These are phyloP conservation scores for Leccinum uliginosum DNA, from an alignment of 768 basidiomycete genomes.

Conservation along the genomic window DNA sequence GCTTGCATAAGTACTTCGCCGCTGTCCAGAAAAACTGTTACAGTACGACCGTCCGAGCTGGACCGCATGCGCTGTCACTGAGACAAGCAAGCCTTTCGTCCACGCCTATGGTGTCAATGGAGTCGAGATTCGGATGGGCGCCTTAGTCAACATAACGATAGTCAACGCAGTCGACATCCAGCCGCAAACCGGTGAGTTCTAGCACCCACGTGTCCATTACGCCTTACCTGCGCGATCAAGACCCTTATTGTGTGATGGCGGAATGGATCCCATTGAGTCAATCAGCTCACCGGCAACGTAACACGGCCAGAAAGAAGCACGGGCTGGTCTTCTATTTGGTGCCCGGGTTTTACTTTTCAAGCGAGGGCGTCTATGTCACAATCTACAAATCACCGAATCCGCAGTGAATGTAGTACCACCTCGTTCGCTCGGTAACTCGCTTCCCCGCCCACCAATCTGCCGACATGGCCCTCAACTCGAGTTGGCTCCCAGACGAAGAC, in stretches of 20 bases:
- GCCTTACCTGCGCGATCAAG: neutral
- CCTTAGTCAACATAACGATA: neutral
- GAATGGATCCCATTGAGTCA: neutral
- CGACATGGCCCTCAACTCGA: neutral
- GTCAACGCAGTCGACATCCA: neutral
- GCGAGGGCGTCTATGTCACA: neutral
- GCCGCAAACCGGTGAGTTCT: neutral
- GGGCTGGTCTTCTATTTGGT: neutral
- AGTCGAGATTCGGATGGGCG: neutral
- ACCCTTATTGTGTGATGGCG: no score
- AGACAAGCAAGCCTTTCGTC: neutral
- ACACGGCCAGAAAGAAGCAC: neutral
- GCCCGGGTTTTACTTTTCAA: neutral
- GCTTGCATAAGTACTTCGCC: no score
- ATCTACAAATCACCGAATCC: neutral
- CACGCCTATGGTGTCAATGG: neutral
- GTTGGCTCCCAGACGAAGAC: neutral
- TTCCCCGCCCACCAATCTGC: neutral
- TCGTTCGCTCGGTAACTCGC: neutral
- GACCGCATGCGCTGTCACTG: neutral
- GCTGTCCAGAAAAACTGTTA: neutral
- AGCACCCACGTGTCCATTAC: neutral
- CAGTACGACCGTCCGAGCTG: neutral
- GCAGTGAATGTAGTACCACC: neutral
- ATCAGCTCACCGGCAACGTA: neutral